Percentiles rank a stretch among this genome's conserved stretches.
Conservation (phyloP, 805 yeast genomes). For the Wickerhamomyces subpelliculosus region DNA sequence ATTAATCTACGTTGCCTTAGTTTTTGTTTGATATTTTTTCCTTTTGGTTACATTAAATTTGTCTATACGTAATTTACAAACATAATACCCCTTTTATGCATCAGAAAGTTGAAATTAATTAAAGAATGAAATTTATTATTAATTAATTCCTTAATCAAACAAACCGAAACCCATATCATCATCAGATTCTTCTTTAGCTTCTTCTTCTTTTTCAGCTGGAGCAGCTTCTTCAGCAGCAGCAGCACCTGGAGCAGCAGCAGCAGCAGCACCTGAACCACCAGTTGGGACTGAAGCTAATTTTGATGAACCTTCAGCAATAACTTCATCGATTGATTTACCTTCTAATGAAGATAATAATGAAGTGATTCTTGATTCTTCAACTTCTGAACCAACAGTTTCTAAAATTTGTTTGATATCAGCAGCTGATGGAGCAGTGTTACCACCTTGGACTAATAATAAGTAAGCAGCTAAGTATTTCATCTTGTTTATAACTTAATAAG, state of each 20-base stretch:
- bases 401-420: conserved; percentile 66
- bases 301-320: conserved; percentile 74
- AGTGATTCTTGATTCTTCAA: conserved; percentile 69
- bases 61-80: no score
- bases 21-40: no score
- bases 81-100: no score
- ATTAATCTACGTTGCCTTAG: no score
- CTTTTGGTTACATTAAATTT: no score
- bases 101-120: no score
- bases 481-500: conserved; percentile 8
- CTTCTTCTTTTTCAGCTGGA: conserved; percentile 48
- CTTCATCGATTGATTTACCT: conserved; percentile 67
- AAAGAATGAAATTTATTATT: neutral
- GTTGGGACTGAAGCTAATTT: conserved; percentile 78
- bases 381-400: conserved; percentile 74
- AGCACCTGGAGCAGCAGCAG: conserved; percentile 48
- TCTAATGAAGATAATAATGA: conserved; percentile 67
- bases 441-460: conserved; percentile 83
- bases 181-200: conserved; percentile 43
- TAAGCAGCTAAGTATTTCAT: conserved; percentile 92
- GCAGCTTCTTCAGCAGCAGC: conserved; percentile 48
- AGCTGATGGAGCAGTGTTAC: conserved; percentile 76
- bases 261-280: conserved; percentile 65
- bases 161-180: conserved; percentile 79
- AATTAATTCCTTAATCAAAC: conserved; percentile 41